Base-by-base conservation (phyloP, 1,139 yeast genomes). In the Hansenula sp. region DNA sequence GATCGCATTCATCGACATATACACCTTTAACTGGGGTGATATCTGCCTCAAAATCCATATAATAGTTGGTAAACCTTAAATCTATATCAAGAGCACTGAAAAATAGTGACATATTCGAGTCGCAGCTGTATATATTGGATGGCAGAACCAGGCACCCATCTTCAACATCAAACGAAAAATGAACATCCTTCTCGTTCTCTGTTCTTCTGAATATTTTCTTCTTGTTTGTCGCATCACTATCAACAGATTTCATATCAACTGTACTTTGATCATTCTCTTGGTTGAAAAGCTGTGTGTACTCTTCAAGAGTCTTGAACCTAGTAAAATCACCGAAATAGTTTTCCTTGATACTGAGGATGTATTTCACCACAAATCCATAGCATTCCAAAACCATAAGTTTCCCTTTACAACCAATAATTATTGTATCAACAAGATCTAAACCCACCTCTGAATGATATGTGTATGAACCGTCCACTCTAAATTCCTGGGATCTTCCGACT, bases 301-400 rank as follows among this genome's bases (percentile, higher is more conserved):
- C 98, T 50, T 88, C 94, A 41, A 87, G 73, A 0, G 97, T 92
- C 52, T 76, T 79, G 57, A 90, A 92, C 52, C 82, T 89, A n/a
- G 77, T 72, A 46, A 75, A 71, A 39, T 87, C 95, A 5, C 97
- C 98, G 61, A 92, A 85, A 58, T 90, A 90, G 55, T 92, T 92
- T 55, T 86, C 96, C 36, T 85, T 74, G 38, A 92, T 69, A n/a
- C 79, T 74, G 67, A 89, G 77, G 31, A 90, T 65, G 57, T 86
- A 88, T 48, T 83, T 77, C 10, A 88, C 69, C 10, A 88, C 71
- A 58, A 80, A 84, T 0, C 98, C 98, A 57, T 85, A 86, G 41
- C 83, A 76, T 40, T 82, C 73, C 32, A 92, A 57, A 1, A 87
- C 78, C 1, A 89, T 77, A 39, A 79, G 74, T 21, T 77, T 80